phyloP scores from a whole-genome alignment of 2,329 filamentous ascomycete genomes.

The Fusarium penzigii region DNA sequence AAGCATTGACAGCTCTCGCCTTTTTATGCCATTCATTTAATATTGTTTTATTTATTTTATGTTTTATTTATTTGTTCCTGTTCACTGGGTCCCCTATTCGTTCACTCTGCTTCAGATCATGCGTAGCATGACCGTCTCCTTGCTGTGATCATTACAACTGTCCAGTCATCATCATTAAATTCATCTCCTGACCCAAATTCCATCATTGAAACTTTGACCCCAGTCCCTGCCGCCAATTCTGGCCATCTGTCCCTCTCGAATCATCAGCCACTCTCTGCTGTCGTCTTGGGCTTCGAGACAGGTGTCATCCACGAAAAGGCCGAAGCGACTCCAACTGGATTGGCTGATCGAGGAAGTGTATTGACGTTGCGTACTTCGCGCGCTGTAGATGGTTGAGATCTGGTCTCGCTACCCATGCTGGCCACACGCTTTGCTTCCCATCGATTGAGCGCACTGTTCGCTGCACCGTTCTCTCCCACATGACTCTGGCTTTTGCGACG shows the following conservation, averaged over 20 bases:
- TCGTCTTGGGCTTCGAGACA: conserved; percentile 38
- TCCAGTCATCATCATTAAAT: neutral
- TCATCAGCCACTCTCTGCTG: conserved; percentile 29
- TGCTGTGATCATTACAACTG: neutral
- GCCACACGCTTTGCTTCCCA: conserved; percentile 58
- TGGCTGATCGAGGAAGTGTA: conserved; percentile 60
- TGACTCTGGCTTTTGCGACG: conserved; percentile 55
- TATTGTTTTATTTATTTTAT: no score
- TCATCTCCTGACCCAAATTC: conserved; percentile 3
- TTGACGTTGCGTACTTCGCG: conserved; percentile 41
- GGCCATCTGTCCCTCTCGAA: no score
- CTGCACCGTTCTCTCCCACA: conserved; percentile 30
- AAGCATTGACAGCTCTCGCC: no score
- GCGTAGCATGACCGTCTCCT: neutral
- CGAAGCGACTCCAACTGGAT: conserved; percentile 88
- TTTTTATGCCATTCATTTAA: no score
- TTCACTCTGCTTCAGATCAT: neutral
- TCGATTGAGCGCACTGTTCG: conserved; percentile 34
- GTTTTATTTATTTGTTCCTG: no score
- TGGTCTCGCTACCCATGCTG: conserved; percentile 44
- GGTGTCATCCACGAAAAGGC: conserved; percentile 91
- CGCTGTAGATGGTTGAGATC: conserved; percentile 34
- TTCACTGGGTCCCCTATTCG: no score
- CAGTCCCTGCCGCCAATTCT: neutral
- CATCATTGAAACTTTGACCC: neutral